Base-by-base conservation (phyloP, 2,329 filamentous ascomycete species). In the Tolypocladium ophioglossoides region DNA sequence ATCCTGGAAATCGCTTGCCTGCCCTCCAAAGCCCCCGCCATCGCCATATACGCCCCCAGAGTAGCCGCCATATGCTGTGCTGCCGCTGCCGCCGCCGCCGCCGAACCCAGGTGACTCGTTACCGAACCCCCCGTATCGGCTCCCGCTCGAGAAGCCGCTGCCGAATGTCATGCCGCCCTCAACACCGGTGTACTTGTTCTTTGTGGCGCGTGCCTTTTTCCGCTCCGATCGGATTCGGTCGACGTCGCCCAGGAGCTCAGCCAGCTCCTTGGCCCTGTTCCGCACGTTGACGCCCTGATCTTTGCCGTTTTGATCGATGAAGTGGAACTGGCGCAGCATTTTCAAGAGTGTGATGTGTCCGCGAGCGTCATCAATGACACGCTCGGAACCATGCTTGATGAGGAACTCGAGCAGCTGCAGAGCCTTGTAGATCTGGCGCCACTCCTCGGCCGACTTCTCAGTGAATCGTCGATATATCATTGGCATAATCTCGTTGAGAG, bases 381-480 rank as follows among this genome's bases (percentile, higher is more conserved):
- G 83, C 72, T 99, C 94, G 14, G 94, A 97, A 58, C 94, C 94
- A 70, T 99, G 94, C 78, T 99, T 99, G 74, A 99, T 87, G 35
- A 99, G 82, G 67, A 96, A 95, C 70, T 99, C 92, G 68, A 99
- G 86, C 54, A 99, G 80, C 78, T 97, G 94, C 27, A 99, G 84
- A 11, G 90, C 87, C 78, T 99, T 99, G 81, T 99, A 99, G 67
- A 99, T 99, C 72, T 99, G 94, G 62, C 94, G 84, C 94, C 94
- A 99, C 74, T 99, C 94, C 70, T 99, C 94, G 54, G 94, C 92
- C 9, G 91, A 82, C 77, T 99, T 99, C 70, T 99, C 94, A 57
- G 94, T 99, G 72, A 99, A 99, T 60, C 94, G 89, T 67, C 95
- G 94, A 77, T 99, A 99, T 68, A 99, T 96, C 90, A 99, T 94